Conservation (phyloP, 2,329 filamentous ascomycete genomes). For the Xylogone sp. region DNA sequence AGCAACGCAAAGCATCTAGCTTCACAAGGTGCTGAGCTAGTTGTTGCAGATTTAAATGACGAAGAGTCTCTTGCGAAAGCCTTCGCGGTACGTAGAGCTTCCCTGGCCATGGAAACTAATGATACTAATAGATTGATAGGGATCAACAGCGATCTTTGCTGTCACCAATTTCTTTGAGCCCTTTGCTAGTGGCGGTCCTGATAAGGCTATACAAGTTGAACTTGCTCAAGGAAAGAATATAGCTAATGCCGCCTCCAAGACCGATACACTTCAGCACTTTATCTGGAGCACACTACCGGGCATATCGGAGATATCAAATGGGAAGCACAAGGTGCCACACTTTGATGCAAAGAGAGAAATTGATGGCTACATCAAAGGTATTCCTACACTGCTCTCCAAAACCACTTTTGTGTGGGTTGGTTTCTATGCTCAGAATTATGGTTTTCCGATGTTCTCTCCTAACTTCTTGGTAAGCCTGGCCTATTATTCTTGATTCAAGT, state of each 20-base stretch:
- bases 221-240: constrained; percentile 41
- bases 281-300: constrained; percentile 40
- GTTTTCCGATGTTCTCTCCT: constrained; percentile 22
- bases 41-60: constrained; percentile 39
- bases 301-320: constrained; percentile 30
- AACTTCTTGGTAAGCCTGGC: constrained; percentile 22
- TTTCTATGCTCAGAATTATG: constrained; percentile 33
- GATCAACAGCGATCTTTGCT: constrained; percentile 48
- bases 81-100: constrained; percentile 27
- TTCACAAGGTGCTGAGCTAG: constrained; percentile 36
- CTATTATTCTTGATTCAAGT: too few relatives aligned
- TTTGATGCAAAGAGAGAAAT: constrained; percentile 30
- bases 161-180: constrained; percentile 54
- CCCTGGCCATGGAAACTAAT: not conserved
- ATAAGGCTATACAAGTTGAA: constrained; percentile 34
- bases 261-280: constrained; percentile 36
- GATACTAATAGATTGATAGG: constrained; percentile 12
- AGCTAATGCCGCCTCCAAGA: constrained; percentile 36
- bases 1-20: constrained; percentile 35
- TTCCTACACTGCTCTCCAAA: constrained; percentile 29
- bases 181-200: constrained; percentile 32
- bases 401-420: constrained; percentile 37
- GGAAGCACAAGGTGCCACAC: constrained; percentile 33
- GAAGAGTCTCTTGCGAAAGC: constrained; percentile 32
- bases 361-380: constrained; percentile 30